phyloP scores from a whole-genome alignment of 805 yeast genomes.

The Candida easanensis region DNA sequence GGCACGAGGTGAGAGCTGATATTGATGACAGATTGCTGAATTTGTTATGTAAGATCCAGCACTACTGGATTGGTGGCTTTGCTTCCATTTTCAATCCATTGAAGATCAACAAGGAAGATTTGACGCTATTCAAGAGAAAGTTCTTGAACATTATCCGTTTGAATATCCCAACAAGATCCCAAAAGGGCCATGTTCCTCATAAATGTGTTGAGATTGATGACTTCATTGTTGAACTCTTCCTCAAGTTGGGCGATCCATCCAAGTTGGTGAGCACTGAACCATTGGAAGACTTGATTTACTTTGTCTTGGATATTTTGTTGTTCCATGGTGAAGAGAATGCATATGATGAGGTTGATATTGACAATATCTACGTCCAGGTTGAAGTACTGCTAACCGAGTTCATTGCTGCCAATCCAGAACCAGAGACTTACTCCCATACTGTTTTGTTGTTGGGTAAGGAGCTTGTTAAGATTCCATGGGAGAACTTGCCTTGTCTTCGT shows the following conservation, averaged over 20 bases:
- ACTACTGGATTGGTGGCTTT: slow-evolving; percentile 77
- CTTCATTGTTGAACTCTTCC: slow-evolving; percentile 47
- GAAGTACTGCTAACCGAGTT: slow-evolving; percentile 43
- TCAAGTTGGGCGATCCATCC: slow-evolving; percentile 42
- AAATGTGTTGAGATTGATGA: slow-evolving; percentile 39
- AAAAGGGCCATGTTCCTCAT: slow-evolving; percentile 32
- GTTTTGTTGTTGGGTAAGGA: slow-evolving; percentile 66
- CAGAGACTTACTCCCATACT: slow-evolving; percentile 43
- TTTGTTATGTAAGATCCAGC: slow-evolving; percentile 58
- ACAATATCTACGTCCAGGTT: slow-evolving; percentile 49
- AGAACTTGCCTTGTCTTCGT: slow-evolving; percentile 59
- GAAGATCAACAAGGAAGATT: slow-evolving; percentile 25
- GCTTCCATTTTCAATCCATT: slow-evolving; percentile 52
- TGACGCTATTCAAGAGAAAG: slow-evolving; percentile 34
- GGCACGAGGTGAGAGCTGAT: slow-evolving; percentile 75
- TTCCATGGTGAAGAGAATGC: slow-evolving; percentile 65
- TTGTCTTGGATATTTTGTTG: slow-evolving; percentile 55
- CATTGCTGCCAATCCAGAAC: slow-evolving; percentile 16
- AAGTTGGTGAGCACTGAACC: slow-evolving; percentile 33
- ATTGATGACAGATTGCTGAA: slow-evolving; percentile 55
- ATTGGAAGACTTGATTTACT: slow-evolving; percentile 63
- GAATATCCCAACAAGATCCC: slow-evolving; percentile 46
- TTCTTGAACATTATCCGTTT: slow-evolving; percentile 41
- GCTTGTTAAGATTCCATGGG: slow-evolving; percentile 88
- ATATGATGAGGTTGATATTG: slow-evolving; percentile 64